Base-by-base conservation (phyloP, 140 eudicot species). In the Stevia rebaudiana region DNA sequence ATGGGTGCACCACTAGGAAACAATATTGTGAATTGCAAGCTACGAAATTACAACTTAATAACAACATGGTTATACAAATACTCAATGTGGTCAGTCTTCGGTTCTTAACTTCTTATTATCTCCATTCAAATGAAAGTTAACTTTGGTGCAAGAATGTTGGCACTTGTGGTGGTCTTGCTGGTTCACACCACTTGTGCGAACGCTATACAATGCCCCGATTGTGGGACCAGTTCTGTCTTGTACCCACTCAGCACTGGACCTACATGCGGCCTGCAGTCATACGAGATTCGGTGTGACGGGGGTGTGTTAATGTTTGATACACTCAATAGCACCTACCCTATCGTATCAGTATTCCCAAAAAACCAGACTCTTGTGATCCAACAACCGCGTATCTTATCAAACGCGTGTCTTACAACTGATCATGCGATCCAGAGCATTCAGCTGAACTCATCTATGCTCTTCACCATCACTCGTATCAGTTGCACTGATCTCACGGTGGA, bases 181-280 rank as follows among this genome's bases (percentile, higher is more conserved):
- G 17, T 70, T 6, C 40, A 22, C 72, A 30, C 70, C 68, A 30
- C 19, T 2, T 6, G 5, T 52, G 51, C 72, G 1, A 19, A 77
- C 36, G 68, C 68, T 41, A 70, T 48, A 8, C 62, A 51, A 12
- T 86, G 94, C 76, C 81, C 88, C 0, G 61, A 58, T 31, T 90
- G 90, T 30, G 97, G 97, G 68, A 41, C 66, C 55, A 76, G 81
- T 19, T 58, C 80, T 0, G 84, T 90, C 35, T 95, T 94, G 1
- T 90, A 84, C 73, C 95, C 97, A 6, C 84, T 90, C 60, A 82
- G 90, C 88, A 90, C 94, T 41, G 61, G 37, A 21, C 76, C 83
- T 30, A 57, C 65, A 63, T 84, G 97, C 35, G 95, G 94, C 37
- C 82, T 84, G 74, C 87, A 75, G 11, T 28, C 67, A 6, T 87